Conservation (phyloP, 768 basidiomycete genomes). For the Boletus fagicola region DNA sequence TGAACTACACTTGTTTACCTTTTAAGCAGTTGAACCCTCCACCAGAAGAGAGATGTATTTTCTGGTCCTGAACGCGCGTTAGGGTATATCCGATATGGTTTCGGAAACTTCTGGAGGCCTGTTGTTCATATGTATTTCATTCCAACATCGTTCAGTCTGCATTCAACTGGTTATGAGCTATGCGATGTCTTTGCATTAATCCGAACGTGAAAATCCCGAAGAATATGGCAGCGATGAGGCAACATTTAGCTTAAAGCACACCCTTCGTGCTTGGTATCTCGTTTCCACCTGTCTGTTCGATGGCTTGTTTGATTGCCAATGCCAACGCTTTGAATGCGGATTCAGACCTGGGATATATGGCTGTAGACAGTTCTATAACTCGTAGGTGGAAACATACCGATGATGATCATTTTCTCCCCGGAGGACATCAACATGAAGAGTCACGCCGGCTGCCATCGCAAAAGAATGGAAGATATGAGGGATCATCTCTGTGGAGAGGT, state of each 20-base stretch:
- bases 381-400: conserved; percentile 51
- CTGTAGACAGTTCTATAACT: neutral
- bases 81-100: conserved; percentile 5
- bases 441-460: conserved; percentile 92
- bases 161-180: neutral
- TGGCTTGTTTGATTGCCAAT: conserved; percentile 92
- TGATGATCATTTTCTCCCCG: conserved; percentile 98
- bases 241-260: conserved; percentile 57
- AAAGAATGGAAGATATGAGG: conserved; percentile 98
- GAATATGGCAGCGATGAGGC: neutral
- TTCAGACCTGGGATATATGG: conserved; percentile 72
- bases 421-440: conserved; percentile 91
- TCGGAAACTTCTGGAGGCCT: neutral
- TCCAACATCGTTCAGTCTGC: neutral
- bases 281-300: conserved; percentile 80
- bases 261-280: conserved; percentile 98
- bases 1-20: neutral
- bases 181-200: neutral
- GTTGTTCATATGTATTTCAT: conserved; percentile 21
- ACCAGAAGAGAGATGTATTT: conserved; percentile 68
- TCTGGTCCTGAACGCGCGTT: conserved; percentile 57
- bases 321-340: conserved; percentile 98
- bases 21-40: conserved; percentile 74
- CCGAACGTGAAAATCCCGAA: neutral
- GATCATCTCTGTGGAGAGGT: conserved; percentile 96